phyloP scores from a whole-genome alignment of 192 early-diverging fungal species.

The Dispira parvispora region DNA sequence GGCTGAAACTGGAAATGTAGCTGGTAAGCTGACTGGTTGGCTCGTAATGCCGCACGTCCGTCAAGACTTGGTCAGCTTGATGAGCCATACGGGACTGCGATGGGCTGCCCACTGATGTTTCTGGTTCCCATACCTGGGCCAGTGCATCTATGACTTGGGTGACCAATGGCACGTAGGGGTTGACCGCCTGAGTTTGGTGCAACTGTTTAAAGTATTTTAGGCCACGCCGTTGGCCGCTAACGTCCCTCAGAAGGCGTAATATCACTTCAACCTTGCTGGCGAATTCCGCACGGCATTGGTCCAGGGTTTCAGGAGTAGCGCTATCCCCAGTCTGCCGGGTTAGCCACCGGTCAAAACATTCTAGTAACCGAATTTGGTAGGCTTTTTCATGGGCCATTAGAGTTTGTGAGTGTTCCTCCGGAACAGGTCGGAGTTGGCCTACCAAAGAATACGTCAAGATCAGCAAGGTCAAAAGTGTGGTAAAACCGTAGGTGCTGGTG shows the following conservation, averaged over 20 bases:
- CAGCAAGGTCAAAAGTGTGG: too few relatives aligned
- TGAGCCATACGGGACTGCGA: neutral
- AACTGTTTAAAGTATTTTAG: neutral
- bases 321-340: too few relatives aligned
- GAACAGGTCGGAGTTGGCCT: too few relatives aligned
- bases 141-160: neutral
- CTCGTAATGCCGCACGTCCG: neutral
- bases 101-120: neutral
- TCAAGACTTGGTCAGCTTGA: neutral
- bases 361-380: neutral
- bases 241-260: neutral
- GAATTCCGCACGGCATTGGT: neutral
- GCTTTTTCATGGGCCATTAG: neutral
- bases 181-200: neutral
- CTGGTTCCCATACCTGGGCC: neutral
- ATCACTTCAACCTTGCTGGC: neutral
- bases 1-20: slow-evolving; percentile 3
- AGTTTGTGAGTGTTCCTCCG: too few relatives aligned
- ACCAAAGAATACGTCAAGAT: too few relatives aligned
- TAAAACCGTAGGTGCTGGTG: too few relatives aligned
- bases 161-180: slow-evolving; percentile 2
- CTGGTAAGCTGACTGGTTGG: neutral
- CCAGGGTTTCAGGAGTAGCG: too few relatives aligned
- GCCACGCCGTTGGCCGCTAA: neutral
- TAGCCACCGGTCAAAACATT: slow-evolving; percentile 1